Evolutionary conservation across 176 grass and related monocot genomes (phyloP).

Genomic region (Canna indica): DNA sequence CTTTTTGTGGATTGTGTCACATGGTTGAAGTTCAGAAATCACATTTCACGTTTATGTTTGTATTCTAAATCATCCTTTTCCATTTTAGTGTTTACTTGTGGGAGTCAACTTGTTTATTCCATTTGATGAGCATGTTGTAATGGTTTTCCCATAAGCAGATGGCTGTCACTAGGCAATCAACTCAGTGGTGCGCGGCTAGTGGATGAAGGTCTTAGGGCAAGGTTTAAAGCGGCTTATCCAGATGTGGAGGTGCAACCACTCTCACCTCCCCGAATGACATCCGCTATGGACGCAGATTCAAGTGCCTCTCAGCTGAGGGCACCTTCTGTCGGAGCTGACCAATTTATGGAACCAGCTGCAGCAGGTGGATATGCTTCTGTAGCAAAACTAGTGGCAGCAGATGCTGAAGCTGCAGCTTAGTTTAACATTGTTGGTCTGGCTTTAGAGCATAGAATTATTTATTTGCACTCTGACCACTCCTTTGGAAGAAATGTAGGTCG

Average conservation of each 20-base stretch:
- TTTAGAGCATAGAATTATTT: not conserved
- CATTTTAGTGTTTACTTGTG: not conserved
- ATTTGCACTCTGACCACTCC: not conserved
- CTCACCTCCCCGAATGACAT: constrained; percentile 68
- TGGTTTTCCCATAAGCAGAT: constrained; percentile 27
- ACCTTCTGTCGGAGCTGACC: constrained; percentile 1
- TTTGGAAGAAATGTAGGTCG: not conserved
- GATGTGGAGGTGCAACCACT: constrained; percentile 74
- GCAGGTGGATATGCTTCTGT: constrained; percentile 5
- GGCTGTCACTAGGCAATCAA: constrained; percentile 93
- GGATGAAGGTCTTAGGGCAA: constrained; percentile 91
- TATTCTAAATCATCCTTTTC: not conserved
- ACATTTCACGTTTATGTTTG: not conserved
- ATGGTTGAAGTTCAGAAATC: not conserved
- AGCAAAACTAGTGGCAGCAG: constrained; percentile 11
- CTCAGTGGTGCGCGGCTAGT: constrained; percentile 80
- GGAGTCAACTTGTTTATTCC: not conserved
- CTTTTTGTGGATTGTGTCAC: not conserved
- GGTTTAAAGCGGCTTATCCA: constrained; percentile 93
- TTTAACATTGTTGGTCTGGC: not conserved
- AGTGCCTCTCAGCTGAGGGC: constrained; percentile 31
- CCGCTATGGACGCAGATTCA: constrained; percentile 46
- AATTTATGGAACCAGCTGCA: constrained; percentile 17
- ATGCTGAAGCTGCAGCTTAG: constrained; percentile 38
- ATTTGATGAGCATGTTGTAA: not conserved